These are phyloP conservation scores for Chamaecrista fasciculata DNA, from an alignment of 306 rosid genomes.

Conservation along the genomic window DNA sequence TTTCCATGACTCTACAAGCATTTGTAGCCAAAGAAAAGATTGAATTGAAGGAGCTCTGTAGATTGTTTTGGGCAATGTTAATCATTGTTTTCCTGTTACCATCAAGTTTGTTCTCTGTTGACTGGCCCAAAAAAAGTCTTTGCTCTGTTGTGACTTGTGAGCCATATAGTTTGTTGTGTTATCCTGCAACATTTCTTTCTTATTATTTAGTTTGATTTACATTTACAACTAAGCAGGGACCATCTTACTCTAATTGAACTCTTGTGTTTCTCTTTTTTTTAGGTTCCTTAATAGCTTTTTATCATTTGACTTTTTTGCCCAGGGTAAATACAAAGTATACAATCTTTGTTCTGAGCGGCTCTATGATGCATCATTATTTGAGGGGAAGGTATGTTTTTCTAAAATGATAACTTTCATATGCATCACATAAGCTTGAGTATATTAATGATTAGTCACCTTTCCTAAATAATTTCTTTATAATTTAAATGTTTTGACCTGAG, in stretches of 20 bases:
- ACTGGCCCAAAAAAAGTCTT: constrained; percentile 5
- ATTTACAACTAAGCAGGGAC: constrained; percentile 1
- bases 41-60: not conserved
- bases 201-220: constrained; percentile 8
- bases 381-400: constrained; percentile 83
- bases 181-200: constrained; percentile 8
- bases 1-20: not conserved
- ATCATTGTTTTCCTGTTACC: not conserved
- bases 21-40: not conserved
- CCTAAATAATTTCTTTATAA: not conserved
- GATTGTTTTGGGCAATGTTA: constrained; percentile 10
- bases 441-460: not conserved
- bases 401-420: constrained; percentile 6
- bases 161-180: not conserved
- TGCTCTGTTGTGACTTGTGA: not conserved
- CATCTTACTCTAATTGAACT: constrained; percentile 7
- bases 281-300: not conserved
- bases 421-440: not conserved
- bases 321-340: constrained; percentile 95
- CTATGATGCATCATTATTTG: constrained; percentile 91
- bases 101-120: not conserved
- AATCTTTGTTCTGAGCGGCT: constrained; percentile 98
- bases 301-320: constrained; percentile 37
- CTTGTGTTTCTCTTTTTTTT: constrained; percentile 15
- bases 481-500: not conserved